These are phyloP conservation scores for Arctostaphylos glauca DNA, from an alignment of 148 eudicot genomes.

Conservation along the genomic window DNA sequence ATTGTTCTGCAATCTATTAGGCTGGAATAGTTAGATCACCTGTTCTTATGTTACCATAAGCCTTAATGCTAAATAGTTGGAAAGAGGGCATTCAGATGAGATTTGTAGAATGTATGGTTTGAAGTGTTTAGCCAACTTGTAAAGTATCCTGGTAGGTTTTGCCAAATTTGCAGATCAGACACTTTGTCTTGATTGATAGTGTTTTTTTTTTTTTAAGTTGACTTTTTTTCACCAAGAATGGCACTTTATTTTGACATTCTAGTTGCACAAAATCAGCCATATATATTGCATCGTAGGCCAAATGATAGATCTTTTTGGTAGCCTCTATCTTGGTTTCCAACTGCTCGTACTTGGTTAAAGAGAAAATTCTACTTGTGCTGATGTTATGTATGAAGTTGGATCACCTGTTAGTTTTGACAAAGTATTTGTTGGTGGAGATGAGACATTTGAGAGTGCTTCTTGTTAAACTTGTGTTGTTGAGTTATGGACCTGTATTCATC, in stretches of 20 bases:
- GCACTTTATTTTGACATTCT: not conserved
- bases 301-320: not conserved
- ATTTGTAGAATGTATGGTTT: not conserved
- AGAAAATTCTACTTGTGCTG: not conserved
- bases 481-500: not conserved
- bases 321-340: not conserved
- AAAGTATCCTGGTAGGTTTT: not conserved
- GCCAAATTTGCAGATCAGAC: not conserved
- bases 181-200: not conserved
- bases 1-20: slow-evolving; percentile 15
- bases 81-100: not conserved
- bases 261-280: not conserved
- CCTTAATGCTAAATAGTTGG: not conserved
- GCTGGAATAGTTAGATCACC: not conserved
- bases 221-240: not conserved
- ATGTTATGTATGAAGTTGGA: not conserved
- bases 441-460: not conserved
- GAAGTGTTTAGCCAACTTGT: not conserved
- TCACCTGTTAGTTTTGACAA: not conserved
- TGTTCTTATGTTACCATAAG: not conserved
- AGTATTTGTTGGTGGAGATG: not conserved
- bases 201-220: not conserved
- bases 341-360: not conserved
- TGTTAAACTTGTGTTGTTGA: not conserved
- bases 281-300: not conserved